Evolutionary conservation across 1,139 yeast species (phyloP).

Genomic region (Pichiaceae sp.): DNA sequence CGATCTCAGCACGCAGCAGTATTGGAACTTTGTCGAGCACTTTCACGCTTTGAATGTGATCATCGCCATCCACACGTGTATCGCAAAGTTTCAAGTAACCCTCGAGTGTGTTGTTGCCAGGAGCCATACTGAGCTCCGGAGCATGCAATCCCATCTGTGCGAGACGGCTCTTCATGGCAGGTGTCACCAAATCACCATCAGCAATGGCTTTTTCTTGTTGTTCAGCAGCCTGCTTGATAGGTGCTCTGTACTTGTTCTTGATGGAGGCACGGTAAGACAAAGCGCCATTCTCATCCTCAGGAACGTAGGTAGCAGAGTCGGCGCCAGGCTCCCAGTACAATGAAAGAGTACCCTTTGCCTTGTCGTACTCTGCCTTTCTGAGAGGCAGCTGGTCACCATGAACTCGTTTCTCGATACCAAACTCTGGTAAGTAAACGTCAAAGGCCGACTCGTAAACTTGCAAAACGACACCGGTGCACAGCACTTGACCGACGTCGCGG

Average conservation of each 20-base stretch:
- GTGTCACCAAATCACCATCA: constrained; percentile 28
- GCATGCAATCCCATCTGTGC: constrained; percentile 40
- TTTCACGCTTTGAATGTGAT: constrained; percentile 68
- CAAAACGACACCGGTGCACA: constrained; percentile 78
- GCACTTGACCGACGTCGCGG: constrained; percentile 67
- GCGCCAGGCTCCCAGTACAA: constrained; percentile 88
- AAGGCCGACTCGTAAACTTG: constrained; percentile 96
- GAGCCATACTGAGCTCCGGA: constrained; percentile 41
- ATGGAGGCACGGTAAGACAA: constrained; percentile 71
- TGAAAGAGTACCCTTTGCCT: constrained; percentile 58
- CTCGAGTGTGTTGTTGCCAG: constrained; percentile 25
- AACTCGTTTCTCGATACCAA: constrained; percentile 94
- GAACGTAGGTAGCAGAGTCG: constrained; percentile 85
- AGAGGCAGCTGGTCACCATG: constrained; percentile 96
- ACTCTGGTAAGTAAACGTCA: constrained; percentile 88
- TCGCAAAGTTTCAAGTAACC: constrained; percentile 49
- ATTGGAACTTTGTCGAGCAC: constrained; percentile 79
- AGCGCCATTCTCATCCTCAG: constrained; percentile 77
- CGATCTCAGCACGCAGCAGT: constrained; percentile 82
- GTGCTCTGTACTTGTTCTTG: constrained; percentile 68
- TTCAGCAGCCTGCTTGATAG: constrained; percentile 64
- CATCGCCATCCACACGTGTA: constrained; percentile 55
- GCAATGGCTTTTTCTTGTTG: constrained; percentile 35
- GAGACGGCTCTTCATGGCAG: constrained; percentile 39
- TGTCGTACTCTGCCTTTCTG: constrained; percentile 86